Base-by-base conservation (phyloP, 1,139 yeast species). In the Suhomyces anneliseae region DNA sequence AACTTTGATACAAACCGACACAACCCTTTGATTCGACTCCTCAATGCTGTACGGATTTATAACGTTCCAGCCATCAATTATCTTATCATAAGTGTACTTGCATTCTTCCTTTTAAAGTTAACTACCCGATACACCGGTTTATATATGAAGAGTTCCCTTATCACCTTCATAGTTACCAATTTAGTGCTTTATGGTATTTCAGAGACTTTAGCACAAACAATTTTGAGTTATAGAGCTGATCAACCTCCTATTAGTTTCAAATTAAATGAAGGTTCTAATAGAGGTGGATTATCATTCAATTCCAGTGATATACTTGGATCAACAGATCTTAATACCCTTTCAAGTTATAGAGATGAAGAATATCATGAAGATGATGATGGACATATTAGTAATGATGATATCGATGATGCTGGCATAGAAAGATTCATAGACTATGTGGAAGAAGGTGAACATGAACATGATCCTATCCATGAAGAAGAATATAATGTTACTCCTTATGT, bases 111-210 rank as follows among this genome's bases (percentile, higher is more conserved):
- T 11, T 58, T 76, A 46, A 78, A 74, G 51, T 68, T 83, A 41
- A 80, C 87, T 4, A 72, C 79, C 29, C 74, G 76, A 44, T 86
- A 85, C 60, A 82, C 83, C 43, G 74, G 72, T n/a, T 63, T 89
- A 44, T 90, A 90, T 63, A 78, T 79, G 57, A 75, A 71, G 51
- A 82, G 82, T 46, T 85, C 95, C 1, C 66, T 90, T 27, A 62
- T 87, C 14, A 90, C 97, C 6, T 88, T 92, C 41, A 80, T 89
- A 47, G 81, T 86, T n/a, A 85, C 97, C 1, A 92, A 92, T 60
- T 70, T 88, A 36, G 82, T 92, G 10, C 70, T 92, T 6, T 89
- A 85, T 62, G 97, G 97, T 0, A 82, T 90, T 8, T 90, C 97
- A 0, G 99, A 92, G 61, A 83, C 93, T 0, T 66, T 90, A 51